Evolutionary conservation across 257 asterid genomes (phyloP), one percentile per base, ranked within the genome.

Genomic region (Verbascum thapsus): DNA sequence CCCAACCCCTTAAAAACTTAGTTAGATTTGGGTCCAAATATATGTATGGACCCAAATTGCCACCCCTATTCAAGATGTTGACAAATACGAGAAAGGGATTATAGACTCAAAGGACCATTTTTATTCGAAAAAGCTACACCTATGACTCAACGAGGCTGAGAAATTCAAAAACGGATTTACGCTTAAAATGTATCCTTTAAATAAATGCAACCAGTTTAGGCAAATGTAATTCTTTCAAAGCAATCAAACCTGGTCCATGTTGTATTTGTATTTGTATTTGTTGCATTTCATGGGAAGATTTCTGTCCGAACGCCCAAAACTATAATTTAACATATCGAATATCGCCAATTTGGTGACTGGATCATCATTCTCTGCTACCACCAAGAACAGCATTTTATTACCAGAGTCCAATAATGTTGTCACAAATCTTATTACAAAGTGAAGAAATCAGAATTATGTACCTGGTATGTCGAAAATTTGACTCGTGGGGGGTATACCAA

Each of bases 381-480:
- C 47, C 59, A 53, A 38, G 37, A 42, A 12, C 2, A 26, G 38
- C 9, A 44, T 41, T 3, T 17, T 54, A 12, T 26, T 44, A 48
- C 17, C 9, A 7, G 43, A 9, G 8, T 22, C 32, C 32, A 54
- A 51, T 37, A 58, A 58, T 60, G 13, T 11, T 18, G 16, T 39
- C 51, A 20, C 10, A 58, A 45, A 64, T 30, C 52, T 47, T 34
- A 32, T 9, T 41, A 48, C 2, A 1, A 39, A 16, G 34, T 50
- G 18, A 41, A 45, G 40, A 47, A 49, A 20, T 12, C 8, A 50
- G 12, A 37, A 32, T 17, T 32, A 43, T 44, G 13, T 58, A 88
- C 98, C 95, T 71, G 96, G 95, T 75, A 91, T 83, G 73, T 91
- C 96, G 19, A 84, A 91, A 53, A 86, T 81, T 61, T 88, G 95